phyloP scores from a whole-genome alignment of 495 filamentous ascomycete genomes.

The Cercophora sp. region DNA sequence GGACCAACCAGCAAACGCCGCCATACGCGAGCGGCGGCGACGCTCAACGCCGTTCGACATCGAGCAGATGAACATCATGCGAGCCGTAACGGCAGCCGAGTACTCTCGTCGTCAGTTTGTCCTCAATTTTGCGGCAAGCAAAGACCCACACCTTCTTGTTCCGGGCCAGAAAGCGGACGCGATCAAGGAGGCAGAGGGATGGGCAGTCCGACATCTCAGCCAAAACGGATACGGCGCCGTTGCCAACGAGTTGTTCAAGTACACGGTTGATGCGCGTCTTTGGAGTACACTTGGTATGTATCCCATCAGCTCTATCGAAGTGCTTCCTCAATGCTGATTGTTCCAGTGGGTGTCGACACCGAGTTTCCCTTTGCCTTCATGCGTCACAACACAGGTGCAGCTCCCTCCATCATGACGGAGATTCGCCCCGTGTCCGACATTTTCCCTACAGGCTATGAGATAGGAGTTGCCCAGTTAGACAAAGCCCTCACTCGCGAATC shows the following conservation, averaged over 20 bases:
- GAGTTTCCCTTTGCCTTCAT: slow-evolving; percentile 30
- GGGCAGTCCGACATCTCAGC: slow-evolving; percentile 21
- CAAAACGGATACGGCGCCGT: slow-evolving; percentile 20
- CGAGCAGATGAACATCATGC: slow-evolving; percentile 27
- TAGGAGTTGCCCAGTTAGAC: slow-evolving; percentile 7
- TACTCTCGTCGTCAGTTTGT: slow-evolving; percentile 31
- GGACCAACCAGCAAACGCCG: slow-evolving; percentile 24
- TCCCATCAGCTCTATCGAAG: not conserved
- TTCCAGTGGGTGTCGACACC: slow-evolving; percentile 21
- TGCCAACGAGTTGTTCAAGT: slow-evolving; percentile 29
- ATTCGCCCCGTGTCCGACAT: slow-evolving; percentile 2
- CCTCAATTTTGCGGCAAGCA: slow-evolving; percentile 30
- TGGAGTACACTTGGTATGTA: slow-evolving; percentile 22
- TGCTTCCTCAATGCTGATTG: not conserved
- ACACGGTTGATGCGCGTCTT: slow-evolving; percentile 24
- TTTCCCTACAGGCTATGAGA: not conserved
- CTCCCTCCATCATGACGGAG: not conserved
- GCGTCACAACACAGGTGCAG: slow-evolving; percentile 9
- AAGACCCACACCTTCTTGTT: slow-evolving; percentile 26
- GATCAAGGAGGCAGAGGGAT: slow-evolving; percentile 30
- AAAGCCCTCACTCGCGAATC: not conserved
- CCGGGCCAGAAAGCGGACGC: slow-evolving; percentile 28
- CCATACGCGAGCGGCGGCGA: slow-evolving; percentile 26
- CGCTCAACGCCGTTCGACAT: slow-evolving; percentile 19
- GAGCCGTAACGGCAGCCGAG: slow-evolving; percentile 30